Base-by-base conservation (phyloP, 2,329 filamentous ascomycete species). In the Alternaria metachromatica region DNA sequence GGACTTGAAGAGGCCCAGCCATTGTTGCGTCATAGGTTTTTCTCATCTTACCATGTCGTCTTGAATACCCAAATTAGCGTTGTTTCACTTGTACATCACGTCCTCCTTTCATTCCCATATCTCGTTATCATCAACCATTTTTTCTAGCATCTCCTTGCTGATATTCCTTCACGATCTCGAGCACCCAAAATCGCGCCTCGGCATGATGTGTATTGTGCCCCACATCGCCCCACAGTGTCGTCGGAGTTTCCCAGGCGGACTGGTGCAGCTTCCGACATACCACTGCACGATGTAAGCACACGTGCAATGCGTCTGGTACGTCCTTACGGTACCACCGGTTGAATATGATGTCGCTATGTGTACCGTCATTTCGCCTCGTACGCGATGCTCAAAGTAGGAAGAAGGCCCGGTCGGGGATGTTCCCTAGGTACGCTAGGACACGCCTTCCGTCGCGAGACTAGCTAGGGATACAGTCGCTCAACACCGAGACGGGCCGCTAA, bases 1-100 rank as follows among this genome's bases (percentile, higher is more conserved):
- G 67, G 60, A 53, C 63, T 28, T 78, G 57, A 72, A 37, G 15
- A 23, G 11, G 26, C 23, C 23, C n/a, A 23, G 54, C 45, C 7
- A n/a, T 20, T 50, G 15, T 15, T 53, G 28, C 20, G 37, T 25
- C 28, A 41, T 10, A 11, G 37, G 8, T 20, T 6, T 45, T n/a
- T 54, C 53, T 9, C 25, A 21, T 60, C 25, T 54, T 23, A 23
- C 50, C 30, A 1, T 18, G 23, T 48, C 41, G n/a, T 44, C n/a
- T 41, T 50, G 23, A 23, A 41, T 58, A 49, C 50, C 43, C 53
- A 33, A 51, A 13, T 58, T 26, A 61, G 53, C 53, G 28, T 20
- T 28, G 18, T 41, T 64, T 2, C 30, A 55, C 44, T 23, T 46
- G 20, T 6, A 37, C 18, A 48, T 23, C 20, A 11, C n/a, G 12